Conservation (phyloP, 2,329 filamentous ascomycete species). For the Pseudonectria foliicola region DNA sequence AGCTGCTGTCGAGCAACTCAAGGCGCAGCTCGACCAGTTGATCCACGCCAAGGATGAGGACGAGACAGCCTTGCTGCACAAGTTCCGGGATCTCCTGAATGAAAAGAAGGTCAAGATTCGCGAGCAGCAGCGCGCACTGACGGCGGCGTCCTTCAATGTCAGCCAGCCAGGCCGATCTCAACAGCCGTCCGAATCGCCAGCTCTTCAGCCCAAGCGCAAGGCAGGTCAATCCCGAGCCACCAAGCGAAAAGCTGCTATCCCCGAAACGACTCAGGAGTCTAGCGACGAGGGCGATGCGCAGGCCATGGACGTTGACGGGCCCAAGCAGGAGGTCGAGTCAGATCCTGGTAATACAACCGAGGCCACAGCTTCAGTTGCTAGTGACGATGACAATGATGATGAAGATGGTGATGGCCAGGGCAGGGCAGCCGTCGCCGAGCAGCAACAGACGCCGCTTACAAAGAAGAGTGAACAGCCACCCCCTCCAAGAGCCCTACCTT, state of each 20-base stretch:
- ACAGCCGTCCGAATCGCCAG: slow-evolving; percentile 13
- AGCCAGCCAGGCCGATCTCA: slow-evolving; percentile 22
- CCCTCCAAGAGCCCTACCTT: slow-evolving; percentile 37
- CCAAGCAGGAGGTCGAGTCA: slow-evolving; percentile 28
- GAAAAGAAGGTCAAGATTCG: slow-evolving; percentile 76
- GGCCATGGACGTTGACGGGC: slow-evolving; percentile 43
- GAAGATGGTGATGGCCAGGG: slow-evolving; percentile 7
- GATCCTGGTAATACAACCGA: slow-evolving; percentile 36
- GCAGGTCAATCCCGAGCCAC: slow-evolving; percentile 32
- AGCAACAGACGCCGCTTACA: slow-evolving; percentile 10
- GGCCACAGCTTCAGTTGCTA: slow-evolving; percentile 33
- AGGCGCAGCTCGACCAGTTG: slow-evolving; percentile 58
- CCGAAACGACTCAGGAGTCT: slow-evolving; percentile 32
- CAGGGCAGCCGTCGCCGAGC: slow-evolving; percentile 3
- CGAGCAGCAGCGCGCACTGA: slow-evolving; percentile 59
- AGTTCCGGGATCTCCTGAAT: slow-evolving; percentile 65
- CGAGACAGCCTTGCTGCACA: slow-evolving; percentile 59
- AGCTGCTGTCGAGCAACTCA: slow-evolving; percentile 49
- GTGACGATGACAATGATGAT: slow-evolving; percentile 34
- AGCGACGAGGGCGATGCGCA: slow-evolving; percentile 37
- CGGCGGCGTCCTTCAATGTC: slow-evolving; percentile 35
- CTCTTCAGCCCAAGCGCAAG: slow-evolving; percentile 19
- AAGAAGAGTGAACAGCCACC: slow-evolving; percentile 25
- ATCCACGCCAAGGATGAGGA: slow-evolving; percentile 58
- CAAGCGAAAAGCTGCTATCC: slow-evolving; percentile 44